These are phyloP conservation scores for Brassica juncea DNA, from an alignment of 345 rosid genomes.

Conservation along the genomic window DNA sequence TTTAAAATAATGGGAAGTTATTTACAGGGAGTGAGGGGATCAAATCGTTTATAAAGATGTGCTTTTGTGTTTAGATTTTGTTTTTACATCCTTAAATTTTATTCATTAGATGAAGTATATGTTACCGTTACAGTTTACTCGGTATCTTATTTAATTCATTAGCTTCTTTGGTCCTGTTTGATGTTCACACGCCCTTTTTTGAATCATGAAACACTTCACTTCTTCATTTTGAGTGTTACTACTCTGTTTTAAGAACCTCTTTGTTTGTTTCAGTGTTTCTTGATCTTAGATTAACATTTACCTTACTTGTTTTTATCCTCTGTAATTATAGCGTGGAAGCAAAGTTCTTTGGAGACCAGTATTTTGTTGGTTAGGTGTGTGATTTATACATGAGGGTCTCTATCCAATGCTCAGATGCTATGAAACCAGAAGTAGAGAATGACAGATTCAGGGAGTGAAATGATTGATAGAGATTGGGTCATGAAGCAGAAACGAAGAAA, in stretches of 20 bases:
- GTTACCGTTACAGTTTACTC: too few species aligned
- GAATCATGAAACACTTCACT: not conserved
- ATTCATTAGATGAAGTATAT: too few species aligned
- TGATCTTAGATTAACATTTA: conserved; percentile 8
- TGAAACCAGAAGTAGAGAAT: conserved; percentile 49
- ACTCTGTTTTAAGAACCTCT: not conserved
- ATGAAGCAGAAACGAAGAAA: conserved; percentile 96
- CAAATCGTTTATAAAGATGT: not conserved
- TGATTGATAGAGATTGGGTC: conserved; percentile 86
- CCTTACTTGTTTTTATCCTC: not conserved
- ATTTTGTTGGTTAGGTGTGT: not conserved
- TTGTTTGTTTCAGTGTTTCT: not conserved
- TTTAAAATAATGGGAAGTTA: not conserved
- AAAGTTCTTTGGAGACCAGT: conserved; percentile 2
- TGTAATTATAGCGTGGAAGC: not conserved
- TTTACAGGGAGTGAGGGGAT: not conserved
- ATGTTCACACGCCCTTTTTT: too few species aligned
- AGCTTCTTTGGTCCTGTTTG: too few species aligned
- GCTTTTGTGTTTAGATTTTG: too few species aligned
- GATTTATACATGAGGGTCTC: conserved; percentile 15
- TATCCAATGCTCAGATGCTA: conserved; percentile 9
- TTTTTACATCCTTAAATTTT: too few species aligned
- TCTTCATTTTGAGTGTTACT: not conserved
- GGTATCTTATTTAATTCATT: too few species aligned
- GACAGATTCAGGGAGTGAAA: conserved; percentile 58